phyloP scores from a whole-genome alignment of 805 yeast species.

The Hanseniaspora mollemarum region DNA sequence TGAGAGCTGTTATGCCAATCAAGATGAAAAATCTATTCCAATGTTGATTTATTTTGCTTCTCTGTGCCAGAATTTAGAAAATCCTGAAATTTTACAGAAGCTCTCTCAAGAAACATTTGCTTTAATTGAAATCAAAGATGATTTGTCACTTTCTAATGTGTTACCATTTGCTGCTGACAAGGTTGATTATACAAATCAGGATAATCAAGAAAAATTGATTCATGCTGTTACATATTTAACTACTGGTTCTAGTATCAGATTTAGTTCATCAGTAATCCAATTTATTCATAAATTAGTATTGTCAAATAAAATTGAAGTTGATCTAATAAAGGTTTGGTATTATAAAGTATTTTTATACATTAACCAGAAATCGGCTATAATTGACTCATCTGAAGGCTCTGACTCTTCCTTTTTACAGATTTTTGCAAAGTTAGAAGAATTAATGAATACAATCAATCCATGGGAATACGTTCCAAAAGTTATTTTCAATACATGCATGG shows the following conservation, averaged over 20 bases:
- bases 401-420: constrained; percentile 27
- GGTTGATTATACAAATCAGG: background rate
- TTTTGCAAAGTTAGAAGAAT: constrained; percentile 27
- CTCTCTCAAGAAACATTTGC: constrained; percentile 3
- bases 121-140: constrained; percentile 8
- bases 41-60: constrained; percentile 27
- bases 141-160: constrained; percentile 18
- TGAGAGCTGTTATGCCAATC: constrained; percentile 14
- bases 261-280: constrained; percentile 24
- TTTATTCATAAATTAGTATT: constrained; percentile 19
- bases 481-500: constrained; percentile 52
- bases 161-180: constrained; percentile 13
- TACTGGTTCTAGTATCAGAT: constrained; percentile 26
- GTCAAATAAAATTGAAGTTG: constrained; percentile 19
- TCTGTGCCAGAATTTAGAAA: constrained; percentile 17
- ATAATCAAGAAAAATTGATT: constrained; percentile 21
- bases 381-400: constrained; percentile 35
- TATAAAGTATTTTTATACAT: constrained; percentile 47
- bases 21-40: constrained; percentile 19
- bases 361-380: constrained; percentile 43
- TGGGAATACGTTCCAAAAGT: constrained; percentile 36
- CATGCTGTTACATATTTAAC: constrained; percentile 25
- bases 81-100: constrained; percentile 12
- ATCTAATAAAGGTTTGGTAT: constrained; percentile 37
- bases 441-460: constrained; percentile 27